Conservation (phyloP, 2,329 filamentous ascomycete species). For the Elsinoe fawcettii region DNA sequence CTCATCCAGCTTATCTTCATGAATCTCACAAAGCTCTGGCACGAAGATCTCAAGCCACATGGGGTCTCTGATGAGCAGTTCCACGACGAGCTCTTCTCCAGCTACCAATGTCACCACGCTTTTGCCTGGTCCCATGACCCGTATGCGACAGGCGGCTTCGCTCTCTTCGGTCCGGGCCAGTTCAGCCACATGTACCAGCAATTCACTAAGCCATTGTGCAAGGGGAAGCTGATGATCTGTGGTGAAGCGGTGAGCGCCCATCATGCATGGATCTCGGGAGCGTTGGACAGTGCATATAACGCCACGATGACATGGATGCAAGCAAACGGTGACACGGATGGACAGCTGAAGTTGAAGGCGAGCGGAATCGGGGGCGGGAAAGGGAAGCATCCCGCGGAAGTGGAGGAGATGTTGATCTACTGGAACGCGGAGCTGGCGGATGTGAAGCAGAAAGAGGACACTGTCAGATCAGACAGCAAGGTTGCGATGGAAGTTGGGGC, state of each 20-base stretch:
- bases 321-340: not conserved
- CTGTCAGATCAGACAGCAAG: not conserved
- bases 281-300: constrained; percentile 31
- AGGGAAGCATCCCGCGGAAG: not conserved
- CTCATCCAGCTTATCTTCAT: not conserved
- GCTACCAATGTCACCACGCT: constrained; percentile 28
- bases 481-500: not conserved
- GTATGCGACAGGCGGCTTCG: constrained; percentile 32
- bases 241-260: constrained; percentile 34
- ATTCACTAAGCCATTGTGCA: constrained; percentile 24
- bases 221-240: constrained; percentile 29
- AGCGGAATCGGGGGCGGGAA: not conserved
- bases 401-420: not conserved
- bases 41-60: not conserved
- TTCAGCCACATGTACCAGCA: constrained; percentile 32
- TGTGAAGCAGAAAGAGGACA: not conserved
- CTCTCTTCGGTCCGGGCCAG: constrained; percentile 35
- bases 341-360: not conserved
- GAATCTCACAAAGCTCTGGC: constrained; percentile 1
- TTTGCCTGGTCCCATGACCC: constrained; percentile 33
- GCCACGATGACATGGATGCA: constrained; percentile 17
- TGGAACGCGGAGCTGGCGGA: not conserved
- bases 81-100: not conserved
- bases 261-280: constrained; percentile 37
- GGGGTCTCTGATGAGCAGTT: not conserved